Evolutionary conservation across 2,329 filamentous ascomycete genomes (phyloP), one percentile per base, ranked within the genome.

Genomic region (Sporothrix brasiliensis): DNA sequence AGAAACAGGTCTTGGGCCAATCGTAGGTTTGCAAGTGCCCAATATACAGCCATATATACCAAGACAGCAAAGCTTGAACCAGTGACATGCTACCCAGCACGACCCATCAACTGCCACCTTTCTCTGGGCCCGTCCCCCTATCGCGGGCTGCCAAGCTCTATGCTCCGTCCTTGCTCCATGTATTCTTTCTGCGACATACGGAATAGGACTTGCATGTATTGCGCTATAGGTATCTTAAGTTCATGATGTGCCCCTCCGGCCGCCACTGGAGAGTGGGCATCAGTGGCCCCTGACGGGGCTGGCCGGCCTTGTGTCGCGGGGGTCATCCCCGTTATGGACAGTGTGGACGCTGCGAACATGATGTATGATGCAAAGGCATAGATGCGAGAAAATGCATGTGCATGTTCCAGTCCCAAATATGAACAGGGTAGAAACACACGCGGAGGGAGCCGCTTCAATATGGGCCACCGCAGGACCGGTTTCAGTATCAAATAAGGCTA

Each of bases 401-500:
- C 34, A 34, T 34, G 7, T 63, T 63, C 39, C 58, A 60, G 14
- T 27, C 16, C 13, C 16, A 50, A 13, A 4, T 34, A 47, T 66
- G 19, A 52, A 9, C 61, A 52, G 61, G 24, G 10, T 27, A 52
- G 16, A 66, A 65, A 50, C 27, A 34, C 60, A 50, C 21, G 13
- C 11, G 41, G 63, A 66, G 63, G 24, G 44, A n/a, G 44, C 63
- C 63, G 47, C 63, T 66, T 66, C 27, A 47, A 52, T 66, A 52
- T 49, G 24, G 47, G 47, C 47, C 44, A 66, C 16, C 27, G 27
- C 63, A 66, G 30, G 65, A 54, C 65, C 30, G 65, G 65, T 67
- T 67, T 67, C 65, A 67, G 65, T 30, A 44, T 19, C 65, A 39
- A 34, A 53, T 67, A 49, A 67, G 65, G 65, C 65, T 67, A 67